These are phyloP conservation scores for Endotrypanum monterogeii DNA, from an alignment of 208 protist species.

Conservation along the genomic window DNA sequence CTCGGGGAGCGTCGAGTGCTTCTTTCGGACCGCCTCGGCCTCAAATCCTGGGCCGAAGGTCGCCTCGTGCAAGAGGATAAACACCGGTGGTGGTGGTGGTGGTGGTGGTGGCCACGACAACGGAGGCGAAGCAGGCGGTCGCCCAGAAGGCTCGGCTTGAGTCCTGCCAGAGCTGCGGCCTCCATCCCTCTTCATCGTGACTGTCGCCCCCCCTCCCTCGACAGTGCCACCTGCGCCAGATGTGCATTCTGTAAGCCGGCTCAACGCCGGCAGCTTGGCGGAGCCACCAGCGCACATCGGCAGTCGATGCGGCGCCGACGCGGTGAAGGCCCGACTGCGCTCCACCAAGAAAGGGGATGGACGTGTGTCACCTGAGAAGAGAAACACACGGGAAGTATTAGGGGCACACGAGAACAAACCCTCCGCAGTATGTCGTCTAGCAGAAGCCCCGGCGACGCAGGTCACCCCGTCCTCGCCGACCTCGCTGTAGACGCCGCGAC, in stretches of 20 bases:
- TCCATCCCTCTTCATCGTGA: not conserved
- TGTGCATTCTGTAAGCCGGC: not conserved
- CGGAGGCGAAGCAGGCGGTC: not conserved
- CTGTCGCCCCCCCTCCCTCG: not conserved
- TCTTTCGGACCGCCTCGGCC: slow-evolving; percentile 81
- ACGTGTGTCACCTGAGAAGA: slow-evolving; percentile 93
- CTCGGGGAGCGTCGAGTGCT: slow-evolving; percentile 89
- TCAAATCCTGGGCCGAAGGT: slow-evolving; percentile 91
- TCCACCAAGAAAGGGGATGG: slow-evolving; percentile 71
- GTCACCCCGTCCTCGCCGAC: not conserved
- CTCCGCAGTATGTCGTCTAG: not conserved
- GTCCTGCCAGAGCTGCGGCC: not conserved
- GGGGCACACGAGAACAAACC: not conserved
- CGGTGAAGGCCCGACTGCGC: slow-evolving; percentile 55
- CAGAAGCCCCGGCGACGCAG: not conserved
- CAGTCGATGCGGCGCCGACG: not conserved
- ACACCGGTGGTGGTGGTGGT: slow-evolving; percentile 27
- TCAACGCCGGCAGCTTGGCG: not conserved
- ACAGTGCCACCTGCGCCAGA: not conserved
- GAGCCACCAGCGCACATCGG: not conserved
- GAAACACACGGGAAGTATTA: slow-evolving; percentile 51
- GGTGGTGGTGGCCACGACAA: not conserved
- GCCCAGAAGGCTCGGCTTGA: not conserved
- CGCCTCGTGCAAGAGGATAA: slow-evolving; percentile 92
- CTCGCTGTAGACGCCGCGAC: not conserved